Percentiles rank a stretch among this genome's conserved stretches.
These are phyloP conservation scores for Candida vaughaniae DNA, from an alignment of 805 yeast species.

Conservation along the genomic window DNA sequence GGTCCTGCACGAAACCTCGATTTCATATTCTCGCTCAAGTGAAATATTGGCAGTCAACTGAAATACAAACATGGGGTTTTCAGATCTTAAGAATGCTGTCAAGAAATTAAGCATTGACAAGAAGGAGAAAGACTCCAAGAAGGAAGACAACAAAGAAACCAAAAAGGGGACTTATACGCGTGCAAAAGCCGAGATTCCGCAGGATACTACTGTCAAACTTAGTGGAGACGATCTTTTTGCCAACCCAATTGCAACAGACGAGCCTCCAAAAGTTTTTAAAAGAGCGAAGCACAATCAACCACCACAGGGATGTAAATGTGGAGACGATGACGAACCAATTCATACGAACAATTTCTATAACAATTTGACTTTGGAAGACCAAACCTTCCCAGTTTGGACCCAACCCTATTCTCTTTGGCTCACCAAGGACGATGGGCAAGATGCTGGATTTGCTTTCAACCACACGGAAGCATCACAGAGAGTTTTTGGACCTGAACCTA, in stretches of 20 bases:
- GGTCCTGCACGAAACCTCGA: too few species aligned
- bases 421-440: slow-evolving; percentile 44
- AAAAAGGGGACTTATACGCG: slow-evolving; percentile 1
- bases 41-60: too few species aligned
- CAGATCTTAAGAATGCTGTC: slow-evolving; percentile 23
- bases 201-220: neutral
- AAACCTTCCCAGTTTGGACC: slow-evolving; percentile 72
- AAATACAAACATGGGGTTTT: slow-evolving; percentile 26
- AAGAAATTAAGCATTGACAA: slow-evolving; percentile 7
- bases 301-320: slow-evolving; percentile 31
- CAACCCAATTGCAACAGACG: slow-evolving; percentile 39
- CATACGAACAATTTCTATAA: slow-evolving; percentile 81
- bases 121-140: slow-evolving; percentile 9
- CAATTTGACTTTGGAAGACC: slow-evolving; percentile 65
- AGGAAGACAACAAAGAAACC: neutral
- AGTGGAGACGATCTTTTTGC: slow-evolving; percentile 35
- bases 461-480: slow-evolving; percentile 58
- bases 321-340: slow-evolving; percentile 39
- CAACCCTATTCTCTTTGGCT: slow-evolving; percentile 80
- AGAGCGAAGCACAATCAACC: slow-evolving; percentile 30
- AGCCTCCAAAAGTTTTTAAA: slow-evolving; percentile 46
- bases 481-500: slow-evolving; percentile 69
- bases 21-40: too few species aligned
- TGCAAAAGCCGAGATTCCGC: slow-evolving; percentile 6
- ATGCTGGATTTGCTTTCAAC: slow-evolving; percentile 64